Conservation (phyloP, 139 green algal species). For the Micractinium sp. region DNA sequence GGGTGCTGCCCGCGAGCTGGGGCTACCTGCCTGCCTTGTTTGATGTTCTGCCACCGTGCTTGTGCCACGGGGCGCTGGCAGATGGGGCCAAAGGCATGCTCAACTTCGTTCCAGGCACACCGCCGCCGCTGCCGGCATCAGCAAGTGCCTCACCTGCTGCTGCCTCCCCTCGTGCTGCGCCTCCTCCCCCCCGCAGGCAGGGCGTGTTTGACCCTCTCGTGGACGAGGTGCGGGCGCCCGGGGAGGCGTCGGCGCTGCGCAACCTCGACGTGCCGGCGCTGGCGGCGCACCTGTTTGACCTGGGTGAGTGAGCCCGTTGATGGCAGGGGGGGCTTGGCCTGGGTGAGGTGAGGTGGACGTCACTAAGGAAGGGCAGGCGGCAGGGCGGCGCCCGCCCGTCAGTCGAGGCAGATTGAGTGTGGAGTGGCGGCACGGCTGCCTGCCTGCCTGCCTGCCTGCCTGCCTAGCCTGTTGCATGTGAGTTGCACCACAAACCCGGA, state of each 20-base stretch:
- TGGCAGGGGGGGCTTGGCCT: not conserved
- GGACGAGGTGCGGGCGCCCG: slow-evolving; percentile 48
- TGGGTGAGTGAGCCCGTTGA: slow-evolving; percentile 39
- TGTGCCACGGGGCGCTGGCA: not conserved
- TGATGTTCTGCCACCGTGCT: not conserved
- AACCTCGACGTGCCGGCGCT: slow-evolving; percentile 53
- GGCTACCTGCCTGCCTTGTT: not conserved
- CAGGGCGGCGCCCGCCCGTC: too few relatives aligned
- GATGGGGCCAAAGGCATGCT: not conserved
- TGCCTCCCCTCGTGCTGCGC: not conserved
- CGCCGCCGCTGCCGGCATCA: too few relatives aligned
- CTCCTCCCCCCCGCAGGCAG: slow-evolving; percentile 46
- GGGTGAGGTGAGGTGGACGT: too few relatives aligned
- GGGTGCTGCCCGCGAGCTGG: not conserved
- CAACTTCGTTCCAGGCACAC: too few relatives aligned
- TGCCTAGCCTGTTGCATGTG: not conserved
- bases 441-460: not conserved
- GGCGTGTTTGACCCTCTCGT: slow-evolving; percentile 67
- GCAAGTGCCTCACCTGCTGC: too few relatives aligned
- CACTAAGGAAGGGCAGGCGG: not conserved
- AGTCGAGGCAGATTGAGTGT: too few relatives aligned
- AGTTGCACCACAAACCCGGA: too few relatives aligned
- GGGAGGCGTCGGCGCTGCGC: slow-evolving; percentile 28
- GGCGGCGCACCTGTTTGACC: slow-evolving; percentile 67
- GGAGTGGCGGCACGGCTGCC: too few relatives aligned